Evolutionary conservation across 345 rosid genomes (phyloP).

Genomic region (Eutrema japonicum): DNA sequence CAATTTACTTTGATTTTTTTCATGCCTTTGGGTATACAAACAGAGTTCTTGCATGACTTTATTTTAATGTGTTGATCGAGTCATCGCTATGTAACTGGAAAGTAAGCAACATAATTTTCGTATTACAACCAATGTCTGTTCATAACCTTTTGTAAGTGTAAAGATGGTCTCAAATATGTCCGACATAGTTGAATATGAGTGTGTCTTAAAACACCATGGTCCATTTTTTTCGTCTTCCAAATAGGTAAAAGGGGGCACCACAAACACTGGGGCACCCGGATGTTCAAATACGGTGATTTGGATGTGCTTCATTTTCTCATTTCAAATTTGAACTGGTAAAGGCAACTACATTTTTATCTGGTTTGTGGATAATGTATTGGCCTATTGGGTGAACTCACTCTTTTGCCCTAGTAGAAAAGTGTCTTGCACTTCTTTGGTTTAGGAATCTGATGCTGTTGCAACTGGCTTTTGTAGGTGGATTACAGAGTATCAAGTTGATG

Average conservation of each 20-base stretch:
- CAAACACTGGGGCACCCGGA: slow-evolving; percentile 97
- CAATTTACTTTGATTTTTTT: not conserved
- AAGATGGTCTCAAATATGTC: slow-evolving; percentile 20
- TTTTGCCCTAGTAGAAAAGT: slow-evolving; percentile 24
- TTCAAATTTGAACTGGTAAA: slow-evolving; percentile 94
- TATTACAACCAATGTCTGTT: slow-evolving; percentile 24
- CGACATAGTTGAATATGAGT: slow-evolving; percentile 18
- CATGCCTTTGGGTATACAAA: slow-evolving; percentile 15
- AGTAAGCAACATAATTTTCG: slow-evolving; percentile 6
- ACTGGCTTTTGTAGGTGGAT: slow-evolving; percentile 74
- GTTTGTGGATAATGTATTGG: slow-evolving; percentile 1
- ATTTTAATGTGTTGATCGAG: slow-evolving; percentile 20
- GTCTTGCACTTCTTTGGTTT: slow-evolving; percentile 18
- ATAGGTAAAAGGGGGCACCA: slow-evolving; percentile 95
- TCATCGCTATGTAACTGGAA: slow-evolving; percentile 15
- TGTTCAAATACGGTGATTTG: slow-evolving; percentile 91
- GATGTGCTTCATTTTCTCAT: slow-evolving; percentile 91
- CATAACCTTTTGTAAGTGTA: slow-evolving; percentile 4
- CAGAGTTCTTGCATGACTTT: slow-evolving; percentile 30
- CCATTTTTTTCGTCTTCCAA: slow-evolving; percentile 28
- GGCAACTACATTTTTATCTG: slow-evolving; percentile 19
- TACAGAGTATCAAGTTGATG: slow-evolving; percentile 84
- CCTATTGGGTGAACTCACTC: slow-evolving; percentile 7
- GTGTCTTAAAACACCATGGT: slow-evolving; percentile 13
- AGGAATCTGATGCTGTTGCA: slow-evolving; percentile 29